phyloP scores from a whole-genome alignment of 2,329 filamentous ascomycete species.

The Ceratocystis huliohia region DNA sequence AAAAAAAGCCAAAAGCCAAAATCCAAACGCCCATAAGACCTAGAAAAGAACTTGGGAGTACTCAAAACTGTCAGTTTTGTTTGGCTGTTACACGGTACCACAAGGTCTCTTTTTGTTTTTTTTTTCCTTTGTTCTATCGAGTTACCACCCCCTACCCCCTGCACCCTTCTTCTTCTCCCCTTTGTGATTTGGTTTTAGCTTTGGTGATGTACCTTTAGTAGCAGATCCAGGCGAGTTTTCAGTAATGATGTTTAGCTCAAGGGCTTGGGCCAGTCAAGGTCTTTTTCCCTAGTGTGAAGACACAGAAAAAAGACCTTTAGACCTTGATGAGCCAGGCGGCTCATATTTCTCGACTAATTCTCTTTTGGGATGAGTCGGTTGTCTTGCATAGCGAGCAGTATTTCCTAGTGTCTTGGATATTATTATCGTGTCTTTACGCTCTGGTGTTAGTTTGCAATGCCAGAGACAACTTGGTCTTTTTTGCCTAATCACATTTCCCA shows the following conservation, averaged over 20 bases:
- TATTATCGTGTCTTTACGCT: background rate
- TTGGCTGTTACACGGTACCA: background rate
- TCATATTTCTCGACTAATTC: conserved; percentile 7
- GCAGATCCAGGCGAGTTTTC: conserved; percentile 1
- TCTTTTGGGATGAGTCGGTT: background rate
- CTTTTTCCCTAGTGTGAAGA: background rate
- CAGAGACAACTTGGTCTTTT: background rate
- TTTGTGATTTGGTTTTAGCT: background rate
- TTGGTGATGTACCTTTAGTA: background rate
- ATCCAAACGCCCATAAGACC: background rate
- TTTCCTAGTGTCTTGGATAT: background rate
- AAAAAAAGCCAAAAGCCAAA: background rate
- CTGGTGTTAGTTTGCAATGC: background rate
- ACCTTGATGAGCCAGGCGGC: background rate
- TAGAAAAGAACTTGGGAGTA: background rate
- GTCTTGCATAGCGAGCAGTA: conserved; percentile 3
- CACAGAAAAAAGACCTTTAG: background rate
- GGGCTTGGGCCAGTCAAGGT: background rate
- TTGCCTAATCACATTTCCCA: background rate
- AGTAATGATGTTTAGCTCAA: background rate
- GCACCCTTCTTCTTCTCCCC: background rate
- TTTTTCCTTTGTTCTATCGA: background rate
- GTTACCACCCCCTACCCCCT: background rate
- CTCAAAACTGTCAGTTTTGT: background rate
- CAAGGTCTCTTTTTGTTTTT: background rate